Evolutionary conservation across 2,329 filamentous ascomycete species (phyloP), one percentile per base, ranked within the genome.

Genomic region (Orbilia oligospora): DNA sequence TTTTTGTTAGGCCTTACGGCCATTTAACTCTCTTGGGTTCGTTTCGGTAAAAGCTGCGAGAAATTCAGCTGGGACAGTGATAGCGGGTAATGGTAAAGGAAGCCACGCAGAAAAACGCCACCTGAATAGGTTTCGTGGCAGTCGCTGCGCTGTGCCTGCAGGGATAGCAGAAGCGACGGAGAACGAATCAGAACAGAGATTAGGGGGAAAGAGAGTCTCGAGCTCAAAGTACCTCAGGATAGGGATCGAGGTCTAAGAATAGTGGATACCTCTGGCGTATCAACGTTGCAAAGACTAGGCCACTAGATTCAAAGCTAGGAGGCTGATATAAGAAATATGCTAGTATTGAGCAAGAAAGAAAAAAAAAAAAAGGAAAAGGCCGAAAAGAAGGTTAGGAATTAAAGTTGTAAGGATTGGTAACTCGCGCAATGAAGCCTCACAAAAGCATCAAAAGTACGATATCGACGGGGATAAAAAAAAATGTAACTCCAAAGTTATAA

Each of bases 401-500:
- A 30, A 41, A 51, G 38, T 70, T 61, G 66, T 51, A 58, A 41
- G 55, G 55, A n/a, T 41, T 49, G 67, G 41, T 33, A 69, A 27
- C 55, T 63, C 16, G 30, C 27, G 30, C 20, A 53, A 22, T 33
- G 22, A 63, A 51, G 51, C 66, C 53, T 38, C 22, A 44, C 65
- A 48, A 55, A 49, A 61, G 18, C 66, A 49, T 61, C 36, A 49
- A 68, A 58, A 24, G 8, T 24, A 49, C 51, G 30, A 49, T 30
- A 30, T 51, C 55, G 46, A 46, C 46, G 44, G 41, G 53, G 67
- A 30, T 46, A 49, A 56, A 41, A 30, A 30, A 55, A 56, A 71
- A 71, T 71, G 68, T 71, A 71, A 71, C 68, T 64, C 56, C 30
- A 58, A 51, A 53, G 51, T 71, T 71, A 71, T 71, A 71, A 71